Base-by-base conservation (phyloP, 1,284 basidiomycete genomes). In the Papiliotrema nemorosa region DNA sequence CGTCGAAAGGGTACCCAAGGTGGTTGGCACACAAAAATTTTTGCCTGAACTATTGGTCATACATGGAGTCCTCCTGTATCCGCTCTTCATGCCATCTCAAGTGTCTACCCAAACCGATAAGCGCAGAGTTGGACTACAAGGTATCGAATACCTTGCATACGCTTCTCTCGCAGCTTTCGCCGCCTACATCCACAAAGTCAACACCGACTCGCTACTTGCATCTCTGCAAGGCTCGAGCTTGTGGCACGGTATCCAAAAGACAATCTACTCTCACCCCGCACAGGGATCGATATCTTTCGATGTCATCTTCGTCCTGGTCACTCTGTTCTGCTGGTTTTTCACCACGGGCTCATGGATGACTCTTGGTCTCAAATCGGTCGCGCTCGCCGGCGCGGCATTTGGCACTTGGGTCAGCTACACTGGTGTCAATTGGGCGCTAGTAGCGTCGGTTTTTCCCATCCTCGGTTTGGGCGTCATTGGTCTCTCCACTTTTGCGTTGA, bases 271-370 rank as follows among this genome's bases (percentile, higher is more conserved):
- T 1, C 82, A 85, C 64, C 83, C 84, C 0, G 84, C 84, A 0
- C 83, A 84, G 62, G 76, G 80, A 1, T 83, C 81, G 3, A 84
- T 87, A 38, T 81, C 82, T 2, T 82, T 80, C 77, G 84, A 86
- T 54, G 80, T 84, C 24, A 63, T 85, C 12, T 85, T 82, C 81
- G 64, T 66, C 3, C 57, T 26, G 0, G 31, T 67, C 46, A 60
- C 58, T 18, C 44, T 66, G 10, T 10, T 52, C 1, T 26, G 56
- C 1, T 73, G 72, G 57, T 63, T 60, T 43, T 18, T 72, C 31
- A 42, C 61, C n/a, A 62, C 64, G 10, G 74, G 74, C 2, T 62
- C 62, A 4, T 37, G 55, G 18, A 44, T 47, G 1, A 51, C 66
- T 14, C 39, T 64, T 29, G 33, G 59, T 7, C n/a, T 53, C 47